These are phyloP conservation scores for Rhypophila decipiens DNA, from an alignment of 495 filamentous ascomycete species.

Conservation along the genomic window DNA sequence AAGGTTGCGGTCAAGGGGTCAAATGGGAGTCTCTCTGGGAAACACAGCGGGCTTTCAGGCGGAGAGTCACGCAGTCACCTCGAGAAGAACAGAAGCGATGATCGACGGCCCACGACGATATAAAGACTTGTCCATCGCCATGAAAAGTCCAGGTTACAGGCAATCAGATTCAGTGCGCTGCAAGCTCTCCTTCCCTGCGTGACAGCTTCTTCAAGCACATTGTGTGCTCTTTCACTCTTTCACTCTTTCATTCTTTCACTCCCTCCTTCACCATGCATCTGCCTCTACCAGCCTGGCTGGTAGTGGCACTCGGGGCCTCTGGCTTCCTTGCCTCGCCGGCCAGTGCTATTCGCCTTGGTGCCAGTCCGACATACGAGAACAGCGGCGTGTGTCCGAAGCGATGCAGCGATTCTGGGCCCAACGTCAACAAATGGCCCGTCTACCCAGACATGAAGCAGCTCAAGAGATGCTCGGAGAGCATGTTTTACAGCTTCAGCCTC, in stretches of 20 bases:
- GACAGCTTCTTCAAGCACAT: neutral
- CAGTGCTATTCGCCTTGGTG: neutral
- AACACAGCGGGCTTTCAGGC: too few relatives aligned
- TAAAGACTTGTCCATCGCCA: neutral
- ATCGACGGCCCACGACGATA: too few relatives aligned
- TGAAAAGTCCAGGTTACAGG: neutral
- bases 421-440: conserved; percentile 26
- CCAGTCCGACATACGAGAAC: neutral
- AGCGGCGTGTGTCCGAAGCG: conserved; percentile 22
- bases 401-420: conserved; percentile 26
- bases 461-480: conserved; percentile 18
- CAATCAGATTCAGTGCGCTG: neutral
- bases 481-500: conserved; percentile 28
- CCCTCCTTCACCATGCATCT: neutral
- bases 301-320: neutral
- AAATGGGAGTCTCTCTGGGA: too few relatives aligned
- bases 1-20: neutral
- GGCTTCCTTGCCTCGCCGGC: neutral
- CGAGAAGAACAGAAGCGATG: too few relatives aligned
- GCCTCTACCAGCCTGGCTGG: neutral
- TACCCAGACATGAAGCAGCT: conserved; percentile 23
- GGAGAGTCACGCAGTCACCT: too few relatives aligned
- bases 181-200: conserved; percentile 1
- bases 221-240: neutral
- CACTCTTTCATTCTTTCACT: neutral